phyloP scores from a whole-genome alignment of 2,329 filamentous ascomycete species.

The Drechmeria coniospora region DNA sequence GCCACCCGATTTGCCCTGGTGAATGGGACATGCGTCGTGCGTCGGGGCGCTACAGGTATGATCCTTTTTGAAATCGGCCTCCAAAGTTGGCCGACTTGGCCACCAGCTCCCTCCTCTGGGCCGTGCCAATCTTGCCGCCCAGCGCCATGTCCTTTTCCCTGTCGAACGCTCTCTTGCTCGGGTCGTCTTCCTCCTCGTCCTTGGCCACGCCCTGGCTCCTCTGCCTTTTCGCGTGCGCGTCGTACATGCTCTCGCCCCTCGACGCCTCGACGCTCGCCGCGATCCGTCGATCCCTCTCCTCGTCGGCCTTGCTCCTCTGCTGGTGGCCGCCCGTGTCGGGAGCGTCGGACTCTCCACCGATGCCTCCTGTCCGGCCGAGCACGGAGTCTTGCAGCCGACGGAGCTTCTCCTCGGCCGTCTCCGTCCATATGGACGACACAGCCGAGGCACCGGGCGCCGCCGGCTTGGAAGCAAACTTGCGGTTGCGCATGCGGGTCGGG shows the following conservation, averaged over 20 bases:
- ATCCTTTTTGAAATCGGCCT: slow-evolving; percentile 67
- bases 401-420: slow-evolving; percentile 79
- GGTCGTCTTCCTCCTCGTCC: slow-evolving; percentile 64
- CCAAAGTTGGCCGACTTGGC: slow-evolving; percentile 69
- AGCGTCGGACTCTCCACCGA: slow-evolving; percentile 3
- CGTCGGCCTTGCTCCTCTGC: slow-evolving; percentile 37
- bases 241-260: slow-evolving; percentile 42
- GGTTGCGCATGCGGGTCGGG: slow-evolving; percentile 66
- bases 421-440: slow-evolving; percentile 68
- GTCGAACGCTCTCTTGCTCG: slow-evolving; percentile 78
- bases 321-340: background rate
- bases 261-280: slow-evolving; percentile 35
- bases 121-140: slow-evolving; percentile 53
- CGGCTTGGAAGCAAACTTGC: slow-evolving; percentile 62
- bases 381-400: slow-evolving; percentile 68
- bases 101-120: slow-evolving; percentile 64
- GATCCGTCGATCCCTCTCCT: slow-evolving; percentile 33
- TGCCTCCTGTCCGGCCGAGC: slow-evolving; percentile 47
- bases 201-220: slow-evolving; percentile 17
- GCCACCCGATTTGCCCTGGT: background rate
- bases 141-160: slow-evolving; percentile 85
- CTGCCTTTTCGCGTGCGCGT: slow-evolving; percentile 31
- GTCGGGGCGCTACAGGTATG: slow-evolving; percentile 42
- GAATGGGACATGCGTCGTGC: too few species aligned
- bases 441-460: slow-evolving; percentile 13